Conservation (phyloP, 148 eudicot species). For the Rhododendron molle region DNA sequence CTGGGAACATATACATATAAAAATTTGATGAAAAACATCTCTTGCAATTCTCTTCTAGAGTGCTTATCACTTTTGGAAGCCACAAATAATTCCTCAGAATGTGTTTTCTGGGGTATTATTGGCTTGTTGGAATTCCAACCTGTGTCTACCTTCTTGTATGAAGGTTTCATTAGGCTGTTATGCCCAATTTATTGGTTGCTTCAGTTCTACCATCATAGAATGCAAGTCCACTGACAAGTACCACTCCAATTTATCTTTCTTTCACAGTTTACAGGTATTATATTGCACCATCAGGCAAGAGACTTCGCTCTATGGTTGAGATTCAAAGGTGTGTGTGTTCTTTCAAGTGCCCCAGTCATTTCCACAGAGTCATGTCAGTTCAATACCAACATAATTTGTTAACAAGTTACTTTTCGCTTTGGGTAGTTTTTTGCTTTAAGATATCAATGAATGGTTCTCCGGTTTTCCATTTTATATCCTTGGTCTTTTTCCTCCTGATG, state of each 20-base stretch:
- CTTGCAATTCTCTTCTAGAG: not conserved
- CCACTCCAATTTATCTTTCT: not conserved
- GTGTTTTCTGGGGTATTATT: too few species aligned
- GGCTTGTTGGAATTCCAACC: too few species aligned
- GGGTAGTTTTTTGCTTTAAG: not conserved
- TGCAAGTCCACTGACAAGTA: not conserved
- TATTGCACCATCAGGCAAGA: slow-evolving; percentile 72
- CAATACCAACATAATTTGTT: not conserved
- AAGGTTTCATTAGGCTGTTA: not conserved
- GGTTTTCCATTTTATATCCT: not conserved
- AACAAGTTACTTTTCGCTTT: not conserved
- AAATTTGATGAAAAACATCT: not conserved
- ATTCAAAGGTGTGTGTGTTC: slow-evolving; percentile 59
- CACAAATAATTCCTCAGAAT: not conserved
- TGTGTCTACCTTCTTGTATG: not conserved
- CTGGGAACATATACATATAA: not conserved
- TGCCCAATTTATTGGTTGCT: not conserved
- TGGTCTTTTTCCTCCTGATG: not conserved
- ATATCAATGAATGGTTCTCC: not conserved
- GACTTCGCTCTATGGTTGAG: slow-evolving; percentile 86
- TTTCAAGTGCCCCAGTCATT: not conserved
- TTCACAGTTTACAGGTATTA: slow-evolving; percentile 63
- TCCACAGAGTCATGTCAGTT: not conserved
- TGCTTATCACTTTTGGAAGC: too few species aligned
- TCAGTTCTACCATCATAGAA: not conserved